Percentiles rank a stretch among this genome's conserved stretches.
Evolutionary conservation across 2,329 filamentous ascomycete genomes (phyloP).

Genomic region (Plenodomus tracheiphilus): DNA sequence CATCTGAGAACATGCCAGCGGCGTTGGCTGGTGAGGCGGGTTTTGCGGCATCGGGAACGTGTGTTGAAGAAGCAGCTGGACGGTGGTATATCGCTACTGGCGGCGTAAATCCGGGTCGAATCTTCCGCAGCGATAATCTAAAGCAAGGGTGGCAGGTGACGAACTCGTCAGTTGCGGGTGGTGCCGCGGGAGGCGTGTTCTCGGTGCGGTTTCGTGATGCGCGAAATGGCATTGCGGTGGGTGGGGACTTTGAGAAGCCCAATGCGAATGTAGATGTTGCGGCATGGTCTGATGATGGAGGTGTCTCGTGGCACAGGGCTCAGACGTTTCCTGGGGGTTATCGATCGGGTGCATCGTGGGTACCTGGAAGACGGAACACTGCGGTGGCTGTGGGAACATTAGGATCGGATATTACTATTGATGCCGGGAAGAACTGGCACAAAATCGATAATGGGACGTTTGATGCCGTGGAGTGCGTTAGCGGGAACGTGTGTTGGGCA

Average conservation of each 20-base stretch:
- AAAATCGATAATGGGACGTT: slow-evolving; percentile 32
- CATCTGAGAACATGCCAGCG: slow-evolving; percentile 14
- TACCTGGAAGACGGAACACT: slow-evolving; percentile 13
- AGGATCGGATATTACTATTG: slow-evolving; percentile 33
- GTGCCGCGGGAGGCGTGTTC: slow-evolving; percentile 33
- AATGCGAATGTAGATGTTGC: slow-evolving; percentile 21
- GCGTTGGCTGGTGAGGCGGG: slow-evolving; percentile 28
- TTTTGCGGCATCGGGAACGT: slow-evolving; percentile 34
- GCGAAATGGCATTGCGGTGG: slow-evolving; percentile 29
- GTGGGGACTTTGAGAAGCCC: slow-evolving; percentile 31
- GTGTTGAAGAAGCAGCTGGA: slow-evolving; percentile 29
- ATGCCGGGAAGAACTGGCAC: slow-evolving; percentile 30
- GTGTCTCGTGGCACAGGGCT: slow-evolving; percentile 22
- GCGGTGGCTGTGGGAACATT: slow-evolving; percentile 33
- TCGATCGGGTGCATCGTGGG: slow-evolving; percentile 31
- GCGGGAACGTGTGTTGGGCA: slow-evolving; percentile 26
- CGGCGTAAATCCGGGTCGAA: slow-evolving; percentile 28
- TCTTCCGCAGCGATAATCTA: slow-evolving; percentile 21
- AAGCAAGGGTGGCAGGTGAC: slow-evolving; percentile 22
- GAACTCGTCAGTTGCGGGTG: slow-evolving; percentile 25
- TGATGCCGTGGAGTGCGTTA: slow-evolving; percentile 30
- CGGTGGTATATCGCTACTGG: slow-evolving; percentile 35
- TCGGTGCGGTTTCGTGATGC: slow-evolving; percentile 31
- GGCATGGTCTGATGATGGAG: slow-evolving; percentile 31
- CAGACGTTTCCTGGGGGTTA: slow-evolving; percentile 30